A percentile compares a stretch with the other conserved stretches of the same genome.
These are phyloP conservation scores for Ambrosia artemisiifolia DNA, from an alignment of 129 eudicot genomes.

Conservation along the genomic window DNA sequence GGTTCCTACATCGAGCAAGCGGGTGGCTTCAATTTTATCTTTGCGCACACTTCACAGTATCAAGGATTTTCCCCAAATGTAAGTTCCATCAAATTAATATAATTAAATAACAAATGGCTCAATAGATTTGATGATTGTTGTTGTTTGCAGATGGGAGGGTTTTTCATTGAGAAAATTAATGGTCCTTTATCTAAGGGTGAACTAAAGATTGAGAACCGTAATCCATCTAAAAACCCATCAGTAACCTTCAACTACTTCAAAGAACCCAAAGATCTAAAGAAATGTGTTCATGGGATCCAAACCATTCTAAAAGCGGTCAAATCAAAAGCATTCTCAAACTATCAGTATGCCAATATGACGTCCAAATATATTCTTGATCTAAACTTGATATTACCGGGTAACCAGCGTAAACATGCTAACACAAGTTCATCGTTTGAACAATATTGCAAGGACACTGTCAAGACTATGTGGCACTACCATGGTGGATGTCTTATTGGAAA, in stretches of 20 bases:
- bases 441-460: slow-evolving; percentile 59
- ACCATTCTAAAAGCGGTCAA: not conserved
- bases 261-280: not conserved
- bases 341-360: not conserved
- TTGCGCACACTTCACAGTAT: not conserved
- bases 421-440: slow-evolving; percentile 44
- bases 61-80: not conserved
- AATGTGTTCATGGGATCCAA: not conserved
- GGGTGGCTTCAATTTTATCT: not conserved
- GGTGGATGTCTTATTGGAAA: slow-evolving; percentile 71
- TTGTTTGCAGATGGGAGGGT: not conserved
- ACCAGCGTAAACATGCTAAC: not conserved
- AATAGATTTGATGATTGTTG: not conserved
- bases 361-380: not conserved
- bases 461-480: slow-evolving; percentile 75
- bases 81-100: not conserved
- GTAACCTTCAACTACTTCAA: too few species aligned
- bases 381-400: not conserved
- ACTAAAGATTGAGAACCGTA: not conserved
- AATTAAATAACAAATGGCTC: too few species aligned
- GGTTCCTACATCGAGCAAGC: not conserved
- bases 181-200: not conserved
- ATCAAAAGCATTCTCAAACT: too few species aligned
- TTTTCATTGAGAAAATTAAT: not conserved
- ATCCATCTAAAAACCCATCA: too few species aligned